Conservation (phyloP, 164 flowering plant genomes). For the Berberis vulgaris region DNA sequence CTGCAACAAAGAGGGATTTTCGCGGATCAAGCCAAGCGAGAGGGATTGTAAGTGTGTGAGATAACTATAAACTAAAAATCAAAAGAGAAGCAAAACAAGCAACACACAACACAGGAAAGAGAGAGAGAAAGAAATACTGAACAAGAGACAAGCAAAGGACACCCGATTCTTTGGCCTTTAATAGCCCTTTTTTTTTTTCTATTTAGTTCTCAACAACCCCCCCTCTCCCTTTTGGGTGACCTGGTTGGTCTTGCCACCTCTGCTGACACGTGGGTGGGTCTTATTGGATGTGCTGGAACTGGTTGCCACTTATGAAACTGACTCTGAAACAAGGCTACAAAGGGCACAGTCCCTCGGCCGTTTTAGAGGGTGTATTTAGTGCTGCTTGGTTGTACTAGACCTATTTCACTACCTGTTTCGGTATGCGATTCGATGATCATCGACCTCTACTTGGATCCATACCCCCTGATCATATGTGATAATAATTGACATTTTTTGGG, state of each 20-base stretch:
- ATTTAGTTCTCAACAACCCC: not conserved
- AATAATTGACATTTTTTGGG: no score
- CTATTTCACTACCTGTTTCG: no score
- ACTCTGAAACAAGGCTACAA: no score
- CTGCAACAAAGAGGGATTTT: conserved; percentile 5
- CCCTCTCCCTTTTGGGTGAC: not conserved
- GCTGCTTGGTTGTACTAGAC: no score
- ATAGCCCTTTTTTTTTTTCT: not conserved
- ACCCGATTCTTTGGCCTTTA: conserved; percentile 19
- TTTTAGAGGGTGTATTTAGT: no score
- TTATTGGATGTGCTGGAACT: not conserved
- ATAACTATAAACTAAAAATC: not conserved
- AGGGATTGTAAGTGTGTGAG: not conserved
- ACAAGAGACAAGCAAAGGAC: conserved; percentile 11
- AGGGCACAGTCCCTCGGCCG: no score
- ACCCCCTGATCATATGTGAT: no score
- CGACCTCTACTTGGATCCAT: no score
- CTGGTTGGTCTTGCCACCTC: conserved; percentile 1
- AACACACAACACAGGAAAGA: not conserved
- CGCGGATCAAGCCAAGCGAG: conserved; percentile 11
- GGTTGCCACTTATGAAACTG: not conserved
- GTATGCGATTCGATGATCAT: no score
- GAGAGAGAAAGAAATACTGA: conserved; percentile 6
- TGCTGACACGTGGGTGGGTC: not conserved
- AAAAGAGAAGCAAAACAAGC: not conserved